Conservation (phyloP, 768 basidiomycete species). For the Lentinula sp. region DNA sequence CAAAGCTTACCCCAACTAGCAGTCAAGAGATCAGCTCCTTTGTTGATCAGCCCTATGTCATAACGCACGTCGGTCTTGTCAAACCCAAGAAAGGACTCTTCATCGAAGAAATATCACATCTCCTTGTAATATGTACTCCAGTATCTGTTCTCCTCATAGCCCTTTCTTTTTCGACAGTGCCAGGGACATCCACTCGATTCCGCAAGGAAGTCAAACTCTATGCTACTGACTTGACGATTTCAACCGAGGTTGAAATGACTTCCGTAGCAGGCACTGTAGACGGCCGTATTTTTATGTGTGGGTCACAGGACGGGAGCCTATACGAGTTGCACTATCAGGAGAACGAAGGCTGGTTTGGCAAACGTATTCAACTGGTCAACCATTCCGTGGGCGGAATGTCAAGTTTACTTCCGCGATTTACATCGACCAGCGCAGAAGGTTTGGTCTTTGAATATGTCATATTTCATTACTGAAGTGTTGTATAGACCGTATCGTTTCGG, state of each 20-base stretch:
- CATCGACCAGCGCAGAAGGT: conserved; percentile 63
- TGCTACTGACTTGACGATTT: conserved; percentile 77
- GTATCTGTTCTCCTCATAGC: conserved; percentile 81
- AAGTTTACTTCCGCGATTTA: conserved; percentile 74
- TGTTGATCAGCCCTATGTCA: conserved; percentile 85
- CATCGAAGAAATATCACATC: conserved; percentile 83
- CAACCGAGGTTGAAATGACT: conserved; percentile 81
- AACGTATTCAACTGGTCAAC: conserved; percentile 79
- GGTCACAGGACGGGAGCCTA: conserved; percentile 77
- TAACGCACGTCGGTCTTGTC: conserved; percentile 84
- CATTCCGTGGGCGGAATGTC: conserved; percentile 77
- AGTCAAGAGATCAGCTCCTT: conserved; percentile 93
- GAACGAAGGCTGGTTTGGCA: conserved; percentile 89
- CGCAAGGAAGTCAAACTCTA: conserved; percentile 83
- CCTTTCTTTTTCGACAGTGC: conserved; percentile 48
- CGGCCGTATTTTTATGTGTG: conserved; percentile 90
- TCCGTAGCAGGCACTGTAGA: conserved; percentile 73
- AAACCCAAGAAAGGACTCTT: conserved; percentile 83
- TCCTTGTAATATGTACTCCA: conserved; percentile 89
- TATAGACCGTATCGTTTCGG: conserved; percentile 63
- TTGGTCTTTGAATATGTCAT: conserved; percentile 14
- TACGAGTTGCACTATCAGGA: conserved; percentile 93
- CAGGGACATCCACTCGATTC: conserved; percentile 32
- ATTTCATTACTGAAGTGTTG: background rate
- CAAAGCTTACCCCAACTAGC: conserved; percentile 3